Evolutionary conservation across 371 early-diverging fungal genomes (phyloP), one percentile per base, ranked within the genome.

Genomic region (Sporodiniella umbellata): DNA sequence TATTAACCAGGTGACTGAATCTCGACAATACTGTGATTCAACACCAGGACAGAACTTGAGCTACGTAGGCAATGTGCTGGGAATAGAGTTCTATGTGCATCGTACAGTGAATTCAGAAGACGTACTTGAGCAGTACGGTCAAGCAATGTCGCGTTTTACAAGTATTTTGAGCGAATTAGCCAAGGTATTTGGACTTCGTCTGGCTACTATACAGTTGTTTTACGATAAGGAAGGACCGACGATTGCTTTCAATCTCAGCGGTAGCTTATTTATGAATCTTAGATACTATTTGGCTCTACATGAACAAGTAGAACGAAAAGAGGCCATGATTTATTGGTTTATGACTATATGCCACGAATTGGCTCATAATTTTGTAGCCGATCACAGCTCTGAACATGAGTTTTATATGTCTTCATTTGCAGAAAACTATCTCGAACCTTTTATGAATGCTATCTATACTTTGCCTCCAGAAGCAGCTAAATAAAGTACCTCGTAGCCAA

Each of bases 321-420:
- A 87, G 24, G 76, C 79, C 0, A 50, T 80, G 52, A 86, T 85
- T 44, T 92, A 89, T 58, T 92, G 93, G 94, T 94, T 88, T 61
- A 84, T 93, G 83, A 87, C 84, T 1, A 62, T 82, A n/a, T 88
- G 90, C 54, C 95, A 95, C 61, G 95, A 93, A 65, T 61, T 95
- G 50, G 93, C 89, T 3, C 95, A 95, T 58, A 88, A 92, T 55
- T 92, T 92, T 68, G 82, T 88, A 1, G 42, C 59, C 7, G 72
- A 60, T 10, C 78, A 77, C 38, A 67, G 54, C 40, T 66, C 78
- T 10, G 62, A 82, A 50, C 84, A 87, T 46, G 87, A 85, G 63
- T 88, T 81, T 52, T 90, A 86, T 66, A 80, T 88, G 69, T 79
- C 81, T 11, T 79, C 82, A 0, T 90, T 88, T 74, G 90, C 91